These are phyloP conservation scores for Wallacemonas sp. DNA, from an alignment of 208 protist genomes.

Conservation along the genomic window DNA sequence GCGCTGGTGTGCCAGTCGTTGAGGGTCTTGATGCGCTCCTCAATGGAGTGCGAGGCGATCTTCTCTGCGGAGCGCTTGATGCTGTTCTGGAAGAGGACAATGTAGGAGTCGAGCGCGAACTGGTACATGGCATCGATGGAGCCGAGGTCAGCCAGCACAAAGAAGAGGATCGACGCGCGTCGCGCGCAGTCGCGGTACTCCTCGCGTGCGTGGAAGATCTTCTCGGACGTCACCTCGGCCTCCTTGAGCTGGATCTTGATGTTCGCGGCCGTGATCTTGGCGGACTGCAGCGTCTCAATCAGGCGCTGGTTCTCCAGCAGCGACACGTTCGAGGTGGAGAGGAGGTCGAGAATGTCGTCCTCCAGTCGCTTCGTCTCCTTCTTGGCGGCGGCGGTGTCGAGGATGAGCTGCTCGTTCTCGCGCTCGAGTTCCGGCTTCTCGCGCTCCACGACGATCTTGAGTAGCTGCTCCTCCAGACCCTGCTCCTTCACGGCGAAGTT, in stretches of 20 bases:
- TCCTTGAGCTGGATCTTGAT: constrained; percentile 93
- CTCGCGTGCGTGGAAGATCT: constrained; percentile 97
- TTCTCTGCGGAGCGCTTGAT: constrained; percentile 95
- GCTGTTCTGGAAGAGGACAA: constrained; percentile 95
- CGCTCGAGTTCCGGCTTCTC: constrained; percentile 98
- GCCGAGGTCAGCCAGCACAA: constrained; percentile 96
- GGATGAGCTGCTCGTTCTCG: constrained; percentile 97
- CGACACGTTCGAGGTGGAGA: constrained; percentile 92
- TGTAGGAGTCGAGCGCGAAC: constrained; percentile 98
- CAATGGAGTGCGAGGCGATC: constrained; percentile 80
- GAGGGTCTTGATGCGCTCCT: constrained; percentile 94
- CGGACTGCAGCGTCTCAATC: constrained; percentile 97
- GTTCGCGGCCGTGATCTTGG: constrained; percentile 96
- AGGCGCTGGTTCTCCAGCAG: constrained; percentile 98
- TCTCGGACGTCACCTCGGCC: constrained; percentile 93
- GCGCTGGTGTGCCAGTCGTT: constrained; percentile 97
- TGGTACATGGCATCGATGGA: constrained; percentile 99
- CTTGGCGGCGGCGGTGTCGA: constrained; percentile 93
- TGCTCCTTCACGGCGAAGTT: constrained; percentile 99
- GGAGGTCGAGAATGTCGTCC: constrained; percentile 96
- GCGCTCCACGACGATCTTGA: constrained; percentile 97
- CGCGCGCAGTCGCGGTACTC: constrained; percentile 95
- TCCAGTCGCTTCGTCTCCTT: constrained; percentile 97
- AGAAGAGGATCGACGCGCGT: constrained; percentile 97
- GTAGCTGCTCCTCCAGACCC: constrained; percentile 98